Evolutionary conservation across 2,329 filamentous ascomycete species (phyloP).

Genomic region (Trichoderma atrobrunneum): DNA sequence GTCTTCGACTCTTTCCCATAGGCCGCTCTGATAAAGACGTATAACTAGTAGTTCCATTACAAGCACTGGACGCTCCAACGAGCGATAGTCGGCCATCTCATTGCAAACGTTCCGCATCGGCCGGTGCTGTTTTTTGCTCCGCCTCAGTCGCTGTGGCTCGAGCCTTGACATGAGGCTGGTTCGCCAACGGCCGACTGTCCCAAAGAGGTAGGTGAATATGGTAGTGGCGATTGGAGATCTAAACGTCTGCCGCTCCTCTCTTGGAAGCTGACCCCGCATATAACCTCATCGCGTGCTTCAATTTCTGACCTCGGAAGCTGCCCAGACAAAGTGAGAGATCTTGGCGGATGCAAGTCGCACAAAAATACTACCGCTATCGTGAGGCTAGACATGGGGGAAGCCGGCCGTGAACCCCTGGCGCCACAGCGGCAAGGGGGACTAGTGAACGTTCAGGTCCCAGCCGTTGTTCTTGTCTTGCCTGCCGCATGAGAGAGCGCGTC

Average conservation of each 20-base stretch:
- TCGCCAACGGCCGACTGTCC: slow-evolving; percentile 3
- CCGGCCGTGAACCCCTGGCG: slow-evolving; percentile 4
- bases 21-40: not conserved
- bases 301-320: not conserved
- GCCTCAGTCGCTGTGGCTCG: not conserved
- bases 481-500: not conserved
- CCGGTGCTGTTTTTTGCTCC: not conserved
- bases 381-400: slow-evolving; percentile 3
- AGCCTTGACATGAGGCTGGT: not conserved
- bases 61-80: not conserved
- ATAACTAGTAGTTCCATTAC: not conserved
- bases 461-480: not conserved
- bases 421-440: not conserved
- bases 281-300: slow-evolving; percentile 8
- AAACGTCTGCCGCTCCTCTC: not conserved
- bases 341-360: not conserved
- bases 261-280: not conserved
- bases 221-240: slow-evolving; percentile 11
- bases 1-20: not conserved
- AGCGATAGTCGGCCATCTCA: not conserved
- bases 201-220: slow-evolving; percentile 8
- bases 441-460: not conserved
- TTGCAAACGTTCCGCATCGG: not conserved
- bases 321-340: not conserved
- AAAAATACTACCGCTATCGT: slow-evolving; percentile 2